phyloP scores from a whole-genome alignment of 129 eudicot species.

The Erigeron canadensis region DNA sequence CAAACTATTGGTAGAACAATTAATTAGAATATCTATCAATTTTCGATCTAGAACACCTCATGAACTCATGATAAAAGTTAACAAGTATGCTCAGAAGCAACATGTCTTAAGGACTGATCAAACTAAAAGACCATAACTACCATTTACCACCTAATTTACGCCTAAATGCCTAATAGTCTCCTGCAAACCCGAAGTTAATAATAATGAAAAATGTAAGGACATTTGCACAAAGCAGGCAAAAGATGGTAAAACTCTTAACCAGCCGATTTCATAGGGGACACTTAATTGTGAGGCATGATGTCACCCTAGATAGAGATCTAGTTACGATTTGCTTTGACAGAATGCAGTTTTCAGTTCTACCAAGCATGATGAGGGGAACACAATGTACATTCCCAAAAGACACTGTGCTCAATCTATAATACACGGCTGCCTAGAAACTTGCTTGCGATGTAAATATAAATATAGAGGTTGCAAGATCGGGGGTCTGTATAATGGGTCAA shows the following conservation, averaged over 20 bases:
- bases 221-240: neutral
- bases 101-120: neutral
- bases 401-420: too few relatives aligned
- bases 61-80: neutral
- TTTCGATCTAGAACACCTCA: conserved; percentile 4
- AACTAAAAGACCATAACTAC: neutral
- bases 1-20: neutral
- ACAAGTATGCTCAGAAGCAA: conserved; percentile 5
- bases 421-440: too few relatives aligned
- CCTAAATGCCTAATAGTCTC: neutral
- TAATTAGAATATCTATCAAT: neutral
- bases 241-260: neutral
- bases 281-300: conserved; percentile 1
- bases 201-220: neutral
- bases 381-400: too few relatives aligned
- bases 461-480: too few relatives aligned
- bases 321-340: neutral
- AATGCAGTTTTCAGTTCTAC: neutral
- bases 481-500: too few relatives aligned
- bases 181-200: neutral
- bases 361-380: neutral
- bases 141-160: neutral
- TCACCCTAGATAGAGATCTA: neutral
- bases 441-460: too few relatives aligned
- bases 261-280: neutral